These are phyloP conservation scores for Tilletiopsis washingtonensis DNA, from an alignment of 1,284 basidiomycete genomes.

Conservation along the genomic window DNA sequence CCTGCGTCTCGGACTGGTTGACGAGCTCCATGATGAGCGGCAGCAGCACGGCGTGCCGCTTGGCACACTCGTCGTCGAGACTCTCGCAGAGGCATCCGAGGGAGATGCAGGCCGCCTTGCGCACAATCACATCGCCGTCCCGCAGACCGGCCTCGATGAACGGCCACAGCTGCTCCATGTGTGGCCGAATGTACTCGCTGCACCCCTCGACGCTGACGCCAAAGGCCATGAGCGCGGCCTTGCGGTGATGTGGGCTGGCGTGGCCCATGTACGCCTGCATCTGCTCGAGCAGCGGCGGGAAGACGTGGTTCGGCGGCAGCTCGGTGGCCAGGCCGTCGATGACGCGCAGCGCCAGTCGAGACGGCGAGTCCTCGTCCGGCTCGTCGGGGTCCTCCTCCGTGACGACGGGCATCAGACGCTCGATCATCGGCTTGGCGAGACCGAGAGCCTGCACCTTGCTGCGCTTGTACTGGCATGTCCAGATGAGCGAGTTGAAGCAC, in stretches of 20 bases:
- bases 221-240: slow-evolving; percentile 90
- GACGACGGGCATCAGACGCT: slow-evolving; percentile 86
- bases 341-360: slow-evolving; percentile 85
- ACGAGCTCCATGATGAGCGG: slow-evolving; percentile 65
- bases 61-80: slow-evolving; percentile 86
- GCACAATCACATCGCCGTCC: slow-evolving; percentile 74
- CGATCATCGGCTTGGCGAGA: slow-evolving; percentile 77
- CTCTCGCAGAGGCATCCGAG: slow-evolving; percentile 96
- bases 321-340: slow-evolving; percentile 89
- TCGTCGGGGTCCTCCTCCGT: slow-evolving; percentile 83
- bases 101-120: slow-evolving; percentile 89
- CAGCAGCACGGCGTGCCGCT: slow-evolving; percentile 74
- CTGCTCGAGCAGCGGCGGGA: slow-evolving; percentile 72
- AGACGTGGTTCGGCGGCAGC: slow-evolving; percentile 90
- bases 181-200: slow-evolving; percentile 92
- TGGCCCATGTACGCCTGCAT: slow-evolving; percentile 49
- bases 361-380: slow-evolving; percentile 76
- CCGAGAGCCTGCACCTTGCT: slow-evolving; percentile 82
- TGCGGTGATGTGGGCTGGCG: slow-evolving; percentile 58
- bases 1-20: slow-evolving; percentile 78
- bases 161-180: slow-evolving; percentile 89
- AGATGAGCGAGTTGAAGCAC: slow-evolving; percentile 86
- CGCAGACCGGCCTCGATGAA: slow-evolving; percentile 81
- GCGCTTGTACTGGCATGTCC: slow-evolving; percentile 89
- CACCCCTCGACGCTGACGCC: slow-evolving; percentile 96